Evolutionary conservation across 257 asterid genomes (phyloP), one percentile per base, ranked within the genome.

Genomic region (Cruciata laevipes): DNA sequence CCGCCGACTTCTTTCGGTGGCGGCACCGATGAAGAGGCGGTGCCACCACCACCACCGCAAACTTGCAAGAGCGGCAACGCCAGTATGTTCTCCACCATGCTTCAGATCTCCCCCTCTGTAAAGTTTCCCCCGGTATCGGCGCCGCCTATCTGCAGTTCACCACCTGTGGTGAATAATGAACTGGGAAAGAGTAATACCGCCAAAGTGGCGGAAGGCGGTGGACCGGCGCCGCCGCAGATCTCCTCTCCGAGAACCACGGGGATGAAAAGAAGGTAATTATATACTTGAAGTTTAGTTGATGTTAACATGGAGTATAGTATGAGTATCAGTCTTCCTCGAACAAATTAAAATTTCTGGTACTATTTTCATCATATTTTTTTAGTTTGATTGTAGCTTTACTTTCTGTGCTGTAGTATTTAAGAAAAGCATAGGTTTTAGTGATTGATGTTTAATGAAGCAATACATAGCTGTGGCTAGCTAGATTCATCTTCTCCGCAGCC

Each of bases 221-320:
- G 72, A 59, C 82, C 85, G 73, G 71, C 81, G 73, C 52, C 83
- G 72, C 95, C 83, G 95, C 96, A 86, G 95, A 93, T 89, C 97
- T 83, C 98, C 52, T 79, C 96, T 79, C 98, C 97, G 89, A 84
- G 87, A 85, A 93, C 84, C 81, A 71, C 97, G 96, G 95, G 85
- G 66, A 83, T 86, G 85, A 87, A 92, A 74, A 78, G 98, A 82
- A 93, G 98, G 98, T 89, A 61, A 61, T 21, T 70, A 69, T 24
- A 56, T 42, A 42, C 51, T 42, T 42, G 51, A 10, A 42, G 18
- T 59, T 68, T 17, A 30, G 57, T 33, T 20, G 20, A 51, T 33
- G 59, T 55, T 63, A 62, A 66, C 65, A 61, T 49, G n/a, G n/a
- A n/a, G n/a, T n/a, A n/a, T n/a, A n/a, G n/a, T n/a, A n/a, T n/a